Evolutionary conservation across 768 basidiomycete genomes (phyloP).

Genomic region (Gautieria morchelliformis): DNA sequence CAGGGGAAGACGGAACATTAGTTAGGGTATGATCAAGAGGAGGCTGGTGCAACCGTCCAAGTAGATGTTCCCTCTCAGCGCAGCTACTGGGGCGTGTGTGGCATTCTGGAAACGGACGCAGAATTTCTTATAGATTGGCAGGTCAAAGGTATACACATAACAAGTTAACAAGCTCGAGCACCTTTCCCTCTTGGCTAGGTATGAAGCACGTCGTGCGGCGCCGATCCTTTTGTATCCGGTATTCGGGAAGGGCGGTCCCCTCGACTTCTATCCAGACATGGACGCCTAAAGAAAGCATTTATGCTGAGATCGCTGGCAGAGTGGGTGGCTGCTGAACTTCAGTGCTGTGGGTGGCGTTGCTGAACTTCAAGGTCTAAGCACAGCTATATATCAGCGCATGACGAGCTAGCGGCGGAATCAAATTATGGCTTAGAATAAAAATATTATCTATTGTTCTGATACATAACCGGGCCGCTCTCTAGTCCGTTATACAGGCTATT

Average conservation of each 20-base stretch:
- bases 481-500: too few relatives aligned
- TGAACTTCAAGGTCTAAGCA: too few relatives aligned
- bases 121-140: not conserved
- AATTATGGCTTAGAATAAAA: too few relatives aligned
- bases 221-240: not conserved
- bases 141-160: not conserved
- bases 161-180: not conserved
- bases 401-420: too few relatives aligned
- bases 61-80: not conserved
- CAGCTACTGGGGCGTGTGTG: not conserved
- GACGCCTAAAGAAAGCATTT: not conserved
- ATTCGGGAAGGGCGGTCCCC: not conserved
- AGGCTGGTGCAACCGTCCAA: not conserved
- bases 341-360: not conserved
- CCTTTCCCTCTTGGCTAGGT: conserved; percentile 1
- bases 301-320: not conserved
- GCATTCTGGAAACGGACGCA: not conserved
- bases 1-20: not conserved
- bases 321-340: not conserved
- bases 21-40: not conserved
- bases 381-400: too few relatives aligned
- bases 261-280: conserved; percentile 4
- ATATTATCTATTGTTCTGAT: too few relatives aligned
- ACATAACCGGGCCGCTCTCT: too few relatives aligned
- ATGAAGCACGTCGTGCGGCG: not conserved